These are phyloP conservation scores for Trebouxia sp. DNA, from an alignment of 139 green algal species.

Conservation along the genomic window DNA sequence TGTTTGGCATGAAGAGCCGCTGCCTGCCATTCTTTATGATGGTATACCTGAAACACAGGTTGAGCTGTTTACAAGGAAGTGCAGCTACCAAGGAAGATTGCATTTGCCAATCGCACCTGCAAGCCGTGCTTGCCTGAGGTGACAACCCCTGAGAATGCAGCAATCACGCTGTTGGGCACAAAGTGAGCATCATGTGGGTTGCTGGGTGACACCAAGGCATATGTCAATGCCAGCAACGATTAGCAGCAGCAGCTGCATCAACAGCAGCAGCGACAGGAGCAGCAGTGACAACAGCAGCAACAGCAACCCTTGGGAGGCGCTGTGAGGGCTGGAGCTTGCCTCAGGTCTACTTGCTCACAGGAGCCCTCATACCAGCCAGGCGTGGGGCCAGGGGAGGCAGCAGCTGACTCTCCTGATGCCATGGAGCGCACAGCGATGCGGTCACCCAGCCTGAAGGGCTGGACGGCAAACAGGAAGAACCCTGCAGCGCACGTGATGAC, in stretches of 20 bases:
- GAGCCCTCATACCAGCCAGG: conserved; percentile 69
- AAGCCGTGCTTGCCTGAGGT: too few relatives aligned
- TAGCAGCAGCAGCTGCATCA: too few relatives aligned
- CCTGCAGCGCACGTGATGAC: conserved; percentile 39
- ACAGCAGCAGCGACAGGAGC: too few relatives aligned
- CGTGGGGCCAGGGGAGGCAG: conserved; percentile 1
- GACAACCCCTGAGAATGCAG: too few relatives aligned
- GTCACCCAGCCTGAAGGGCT: conserved; percentile 68
- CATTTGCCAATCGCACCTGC: too few relatives aligned
- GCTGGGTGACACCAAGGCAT: neutral
- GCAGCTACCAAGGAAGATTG: too few relatives aligned
- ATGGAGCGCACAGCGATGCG: conserved; percentile 55
- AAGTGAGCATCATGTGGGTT: too few relatives aligned
- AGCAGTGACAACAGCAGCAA: too few relatives aligned
- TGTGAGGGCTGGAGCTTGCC: conserved; percentile 41
- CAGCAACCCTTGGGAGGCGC: too few relatives aligned
- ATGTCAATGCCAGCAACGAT: neutral
- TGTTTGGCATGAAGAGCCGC: conserved; percentile 69
- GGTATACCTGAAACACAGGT: conserved; percentile 52
- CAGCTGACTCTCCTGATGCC: conserved; percentile 11
- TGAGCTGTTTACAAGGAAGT: neutral
- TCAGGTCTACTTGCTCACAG: conserved; percentile 72
- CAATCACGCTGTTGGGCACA: too few relatives aligned
- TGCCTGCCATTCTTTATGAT: conserved; percentile 55
- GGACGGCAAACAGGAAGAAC: conserved; percentile 70